Conservation (phyloP, 2,329 filamentous ascomycete genomes). For the Cyphellophora attinorum region DNA sequence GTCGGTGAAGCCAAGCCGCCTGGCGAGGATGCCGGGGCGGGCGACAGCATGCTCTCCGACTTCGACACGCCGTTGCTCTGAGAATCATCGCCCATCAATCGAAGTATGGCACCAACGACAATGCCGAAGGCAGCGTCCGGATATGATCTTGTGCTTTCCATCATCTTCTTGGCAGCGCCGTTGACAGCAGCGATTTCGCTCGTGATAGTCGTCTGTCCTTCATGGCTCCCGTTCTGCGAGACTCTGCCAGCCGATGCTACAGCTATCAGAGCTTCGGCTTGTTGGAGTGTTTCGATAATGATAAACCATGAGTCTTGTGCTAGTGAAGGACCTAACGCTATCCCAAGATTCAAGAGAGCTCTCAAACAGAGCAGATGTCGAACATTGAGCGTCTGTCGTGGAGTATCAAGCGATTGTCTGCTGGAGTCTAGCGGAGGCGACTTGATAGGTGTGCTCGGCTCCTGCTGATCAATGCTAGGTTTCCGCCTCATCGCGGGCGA, state of each 20-base stretch:
- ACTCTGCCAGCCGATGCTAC: slow-evolving; percentile 21
- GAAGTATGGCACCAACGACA: slow-evolving; percentile 33
- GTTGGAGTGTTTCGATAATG: slow-evolving; percentile 80
- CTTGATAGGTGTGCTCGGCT: slow-evolving; percentile 1
- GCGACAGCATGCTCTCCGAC: slow-evolving; percentile 3
- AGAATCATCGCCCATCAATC: slow-evolving; percentile 9
- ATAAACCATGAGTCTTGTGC: slow-evolving; percentile 74
- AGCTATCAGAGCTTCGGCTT: slow-evolving; percentile 80
- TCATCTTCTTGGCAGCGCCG: slow-evolving; percentile 71
- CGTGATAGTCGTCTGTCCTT: slow-evolving; percentile 53
- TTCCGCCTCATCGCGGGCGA: neutral
- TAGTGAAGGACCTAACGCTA: slow-evolving; percentile 82
- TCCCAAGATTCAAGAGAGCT: slow-evolving; percentile 88
- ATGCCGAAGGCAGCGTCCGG: slow-evolving; percentile 72
- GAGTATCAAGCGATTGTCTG: neutral
- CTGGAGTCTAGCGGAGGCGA: slow-evolving; percentile 6
- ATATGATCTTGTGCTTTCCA: slow-evolving; percentile 89
- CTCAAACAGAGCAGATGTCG: slow-evolving; percentile 83
- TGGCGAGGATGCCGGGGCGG: neutral
- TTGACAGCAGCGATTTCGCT: slow-evolving; percentile 82
- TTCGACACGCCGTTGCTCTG: slow-evolving; percentile 34
- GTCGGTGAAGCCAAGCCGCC: slow-evolving; percentile 33
- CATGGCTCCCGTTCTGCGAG: slow-evolving; percentile 20
- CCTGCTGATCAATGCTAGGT: neutral
- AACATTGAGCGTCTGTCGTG: slow-evolving; percentile 58